Evolutionary conservation across 768 basidiomycete species (phyloP).

Genomic region (Mycena sanguinolenta): DNA sequence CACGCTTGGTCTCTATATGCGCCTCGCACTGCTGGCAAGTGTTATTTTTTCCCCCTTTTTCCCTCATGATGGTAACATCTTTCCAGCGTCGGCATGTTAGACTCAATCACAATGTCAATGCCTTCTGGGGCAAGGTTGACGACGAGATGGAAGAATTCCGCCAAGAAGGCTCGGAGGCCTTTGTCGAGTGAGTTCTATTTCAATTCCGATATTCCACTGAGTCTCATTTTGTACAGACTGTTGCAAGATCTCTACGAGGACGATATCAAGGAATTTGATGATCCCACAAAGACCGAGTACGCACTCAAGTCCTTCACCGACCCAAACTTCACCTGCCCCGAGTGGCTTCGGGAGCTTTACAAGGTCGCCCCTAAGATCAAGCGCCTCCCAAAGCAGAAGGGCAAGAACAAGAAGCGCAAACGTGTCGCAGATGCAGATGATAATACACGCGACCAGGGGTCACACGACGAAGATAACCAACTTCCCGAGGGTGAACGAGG

Average conservation of each 20-base stretch:
- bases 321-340: conserved; percentile 16
- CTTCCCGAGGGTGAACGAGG: too few species aligned
- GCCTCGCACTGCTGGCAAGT: conserved; percentile 18
- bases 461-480: too few species aligned
- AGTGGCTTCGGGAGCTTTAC: conserved; percentile 16
- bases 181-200: conserved; percentile 15
- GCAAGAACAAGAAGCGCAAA: conserved; percentile 18
- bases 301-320: conserved; percentile 6
- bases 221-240: neutral
- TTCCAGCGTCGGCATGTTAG: conserved; percentile 2
- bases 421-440: neutral
- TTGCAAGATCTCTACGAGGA: conserved; percentile 7
- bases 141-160: conserved; percentile 14
- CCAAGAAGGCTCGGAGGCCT: neutral
- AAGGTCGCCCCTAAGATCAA: conserved; percentile 11
- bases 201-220: neutral
- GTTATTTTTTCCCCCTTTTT: neutral
- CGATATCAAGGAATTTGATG: neutral
- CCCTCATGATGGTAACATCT: neutral
- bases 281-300: conserved; percentile 3
- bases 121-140: conserved; percentile 17
- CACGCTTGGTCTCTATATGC: conserved; percentile 19
- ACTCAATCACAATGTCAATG: conserved; percentile 8
- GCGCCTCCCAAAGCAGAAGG: conserved; percentile 18
- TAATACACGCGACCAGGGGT: too few species aligned